Conservation (phyloP, 495 filamentous ascomycete species). For the Penicillium parvum region DNA sequence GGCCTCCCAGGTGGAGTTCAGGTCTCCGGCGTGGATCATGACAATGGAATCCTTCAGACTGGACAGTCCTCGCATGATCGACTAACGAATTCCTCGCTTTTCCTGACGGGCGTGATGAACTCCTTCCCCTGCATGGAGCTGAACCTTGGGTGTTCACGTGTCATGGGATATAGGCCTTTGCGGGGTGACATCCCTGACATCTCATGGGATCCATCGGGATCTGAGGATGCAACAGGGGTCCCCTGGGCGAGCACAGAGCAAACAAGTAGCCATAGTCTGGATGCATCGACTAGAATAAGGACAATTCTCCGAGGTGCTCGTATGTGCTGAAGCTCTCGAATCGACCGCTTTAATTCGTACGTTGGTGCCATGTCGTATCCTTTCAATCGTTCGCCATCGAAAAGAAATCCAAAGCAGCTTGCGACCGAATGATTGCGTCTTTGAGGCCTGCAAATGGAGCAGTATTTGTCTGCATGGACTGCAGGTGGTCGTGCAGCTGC, state of each 20-base stretch:
- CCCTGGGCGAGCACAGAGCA: neutral
- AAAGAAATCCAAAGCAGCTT: slow-evolving; percentile 47
- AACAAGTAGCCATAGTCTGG: neutral
- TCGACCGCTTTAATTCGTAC: neutral
- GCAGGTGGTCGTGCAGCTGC: slow-evolving; percentile 52
- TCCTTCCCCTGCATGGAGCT: neutral
- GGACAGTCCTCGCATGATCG: neutral
- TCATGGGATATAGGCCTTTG: neutral
- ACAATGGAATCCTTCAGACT: slow-evolving; percentile 1
- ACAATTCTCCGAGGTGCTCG: neutral
- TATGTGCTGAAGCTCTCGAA: neutral
- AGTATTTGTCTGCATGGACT: slow-evolving; percentile 53
- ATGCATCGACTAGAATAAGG: neutral
- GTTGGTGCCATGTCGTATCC: neutral
- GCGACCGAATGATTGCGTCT: slow-evolving; percentile 47
- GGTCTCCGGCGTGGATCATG: neutral
- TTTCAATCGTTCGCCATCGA: slow-evolving; percentile 36
- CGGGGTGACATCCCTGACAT: no score
- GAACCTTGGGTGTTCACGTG: slow-evolving; percentile 6
- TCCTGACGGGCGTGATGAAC: neutral
- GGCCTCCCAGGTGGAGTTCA: neutral
- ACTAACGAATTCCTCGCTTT: neutral
- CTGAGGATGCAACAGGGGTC: slow-evolving; percentile 9
- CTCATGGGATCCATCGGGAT: slow-evolving; percentile 5
- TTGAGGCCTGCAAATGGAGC: slow-evolving; percentile 48